Evolutionary conservation across 164 flowering plant species (phyloP), one percentile per base, ranked within the genome.

Genomic region (Vitis rupestris): DNA sequence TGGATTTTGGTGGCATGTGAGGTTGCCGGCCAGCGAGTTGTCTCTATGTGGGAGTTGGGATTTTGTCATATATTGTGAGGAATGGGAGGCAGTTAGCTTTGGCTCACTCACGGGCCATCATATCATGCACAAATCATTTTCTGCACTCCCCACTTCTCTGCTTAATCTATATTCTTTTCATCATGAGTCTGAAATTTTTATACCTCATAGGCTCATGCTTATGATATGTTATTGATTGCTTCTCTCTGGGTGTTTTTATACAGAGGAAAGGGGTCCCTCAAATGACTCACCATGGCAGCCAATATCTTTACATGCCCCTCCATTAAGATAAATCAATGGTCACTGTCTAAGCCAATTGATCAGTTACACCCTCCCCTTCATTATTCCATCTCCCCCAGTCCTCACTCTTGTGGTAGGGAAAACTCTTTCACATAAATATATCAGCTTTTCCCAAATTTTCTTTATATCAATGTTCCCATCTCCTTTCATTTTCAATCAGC

Each of bases 11-110:
- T 76, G 73, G 84, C 90, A 85, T 88, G 87, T 86, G 90, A 74
- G 69, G 82, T 73, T 70, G 92, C 88, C 90, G 88, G 90, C 88
- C 84, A 54, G 59, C 72, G 59, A 64, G 64, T 86, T 88, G 93
- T 85, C 83, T 63, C n/a, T 27, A 65, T 72, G 79, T 81, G 84
- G 79, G 82, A 71, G 84, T 86, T 83, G 88, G 65, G 69, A 51
- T 75, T 77, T 86, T 83, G 91, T 78, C 87, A 58, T 77, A 71
- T 78, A 66, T 49, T 78, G 66, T n/a, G 62, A 52, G 56, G 61
- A 50, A 66, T 54, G 52, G 74, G 58, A 73, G 72, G 79, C 76
- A 74, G 74, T 76, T 71, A 66, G 29, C 27, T 72, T 76, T 78
- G 75, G 80, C 82, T 74, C 70, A 78, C 71, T 80, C 83, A 84